Percentiles rank a stretch among this genome's conserved stretches.
Conservation (phyloP, 2,329 filamentous ascomycete species). For the Hypomyces perniciosus region DNA sequence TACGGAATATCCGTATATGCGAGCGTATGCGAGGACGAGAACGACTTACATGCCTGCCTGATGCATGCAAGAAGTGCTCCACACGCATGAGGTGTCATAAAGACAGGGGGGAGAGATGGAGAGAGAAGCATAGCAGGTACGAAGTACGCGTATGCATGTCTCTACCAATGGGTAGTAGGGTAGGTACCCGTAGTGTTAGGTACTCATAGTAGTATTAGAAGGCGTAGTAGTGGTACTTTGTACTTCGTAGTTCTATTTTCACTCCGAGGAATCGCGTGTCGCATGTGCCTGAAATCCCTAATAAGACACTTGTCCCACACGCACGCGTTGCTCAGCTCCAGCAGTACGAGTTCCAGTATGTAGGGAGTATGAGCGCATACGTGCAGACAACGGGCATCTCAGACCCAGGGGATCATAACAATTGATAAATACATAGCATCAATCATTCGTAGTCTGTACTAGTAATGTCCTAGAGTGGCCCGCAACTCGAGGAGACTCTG, state of each 20-base stretch:
- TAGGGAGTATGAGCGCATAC: neutral
- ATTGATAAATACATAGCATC: no score
- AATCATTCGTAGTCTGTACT: neutral
- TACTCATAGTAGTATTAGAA: neutral
- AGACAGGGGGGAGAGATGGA: no score
- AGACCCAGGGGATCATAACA: neutral
- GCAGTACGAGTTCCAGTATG: neutral
- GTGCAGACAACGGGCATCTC: neutral
- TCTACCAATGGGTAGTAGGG: neutral
- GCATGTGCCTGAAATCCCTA: conserved; percentile 10
- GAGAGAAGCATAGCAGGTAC: neutral
- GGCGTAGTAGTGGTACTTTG: no score
- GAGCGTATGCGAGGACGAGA: no score
- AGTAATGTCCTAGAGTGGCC: neutral
- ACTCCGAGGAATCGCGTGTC: conserved; percentile 1
- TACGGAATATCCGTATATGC: no score
- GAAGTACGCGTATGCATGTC: neutral
- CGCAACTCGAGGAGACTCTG: neutral
- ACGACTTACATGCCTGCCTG: no score
- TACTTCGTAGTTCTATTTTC: neutral
- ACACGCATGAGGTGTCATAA: no score
- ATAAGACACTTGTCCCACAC: conserved; percentile 7
- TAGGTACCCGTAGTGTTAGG: neutral
- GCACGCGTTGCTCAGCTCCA: neutral
- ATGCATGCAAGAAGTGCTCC: no score